Base-by-base conservation (phyloP, 2,329 filamentous ascomycete genomes). In the Calonectria multiphialidica region DNA sequence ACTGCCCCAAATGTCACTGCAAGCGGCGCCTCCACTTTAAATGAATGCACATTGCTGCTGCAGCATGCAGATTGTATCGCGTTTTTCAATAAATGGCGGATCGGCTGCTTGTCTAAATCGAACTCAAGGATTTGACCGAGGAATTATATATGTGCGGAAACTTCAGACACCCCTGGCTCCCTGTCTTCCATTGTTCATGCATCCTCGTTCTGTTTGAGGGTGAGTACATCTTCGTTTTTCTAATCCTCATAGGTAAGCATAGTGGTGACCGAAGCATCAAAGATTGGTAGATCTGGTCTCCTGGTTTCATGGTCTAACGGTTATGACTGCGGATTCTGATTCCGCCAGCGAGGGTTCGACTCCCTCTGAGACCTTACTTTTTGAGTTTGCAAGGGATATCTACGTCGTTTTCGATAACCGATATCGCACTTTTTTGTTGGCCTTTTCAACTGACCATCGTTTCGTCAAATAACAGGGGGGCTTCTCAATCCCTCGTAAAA, bases 321-420 rank as follows among this genome's bases (percentile, higher is more conserved):
- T 70, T 76, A 78, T 78, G 76, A 78, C 76, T 78, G 76, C 76
- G 76, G 76, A 78, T 78, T 78, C 76, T 78, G 76, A 78, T 78
- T 78, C 76, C 76, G 76, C 76, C 76, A 78, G 76, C 76, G 76
- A 75, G 76, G 76, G 76, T 78, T 78, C 76, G 76, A 78, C 76
- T 78, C 76, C 76, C 76, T 37, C 76, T 70, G 74, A 57, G 67
- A 78, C 76, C 76, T 78, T 40, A 68, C 35, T 69, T 76, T 76
- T 68, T 71, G 45, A 2, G 0, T 2, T 35, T 33, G 23, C 1
- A 10, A 16, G 8, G 2, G 15, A 59, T 6, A 25, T 18, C 15
- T 2, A 23, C 21, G 53, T 18, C 15, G 16, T 23, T 15, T 16
- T 37, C 37, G 30, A 15, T 9, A 18, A 25, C n/a, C 33, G 35